These are phyloP conservation scores for Hansenula sp. DNA, from an alignment of 1,139 yeast species.

Conservation along the genomic window DNA sequence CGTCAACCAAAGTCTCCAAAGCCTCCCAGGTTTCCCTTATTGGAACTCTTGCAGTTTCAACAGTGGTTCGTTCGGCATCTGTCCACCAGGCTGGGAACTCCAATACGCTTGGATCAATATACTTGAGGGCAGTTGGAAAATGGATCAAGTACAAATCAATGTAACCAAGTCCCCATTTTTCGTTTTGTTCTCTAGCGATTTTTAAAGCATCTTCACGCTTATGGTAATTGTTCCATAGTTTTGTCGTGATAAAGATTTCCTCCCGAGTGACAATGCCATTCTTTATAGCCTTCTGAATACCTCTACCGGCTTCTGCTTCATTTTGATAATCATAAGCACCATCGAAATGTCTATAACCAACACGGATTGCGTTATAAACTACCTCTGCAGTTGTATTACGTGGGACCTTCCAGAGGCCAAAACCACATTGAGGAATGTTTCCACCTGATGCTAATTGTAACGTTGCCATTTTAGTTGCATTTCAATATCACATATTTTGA, in stretches of 20 bases:
- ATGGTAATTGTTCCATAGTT: constrained; percentile 73
- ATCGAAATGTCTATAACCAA: constrained; percentile 69
- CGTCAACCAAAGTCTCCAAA: constrained; percentile 53
- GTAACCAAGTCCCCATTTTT: constrained; percentile 47
- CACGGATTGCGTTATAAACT: constrained; percentile 59
- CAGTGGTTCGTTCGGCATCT: constrained; percentile 55
- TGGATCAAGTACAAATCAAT: constrained; percentile 70
- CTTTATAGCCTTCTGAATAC: constrained; percentile 54
- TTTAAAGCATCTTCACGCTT: constrained; percentile 29
- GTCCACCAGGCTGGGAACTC: constrained; percentile 68
- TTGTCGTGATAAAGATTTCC: constrained; percentile 70
- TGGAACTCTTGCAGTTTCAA: constrained; percentile 57
- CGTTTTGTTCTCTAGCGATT: constrained; percentile 26
- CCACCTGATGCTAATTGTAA: constrained; percentile 16
- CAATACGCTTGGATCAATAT: constrained; percentile 56
- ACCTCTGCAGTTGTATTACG: constrained; percentile 50
- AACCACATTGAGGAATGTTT: constrained; percentile 48
- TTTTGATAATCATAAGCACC: constrained; percentile 77
- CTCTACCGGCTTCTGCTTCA: constrained; percentile 68
- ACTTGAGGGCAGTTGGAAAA: constrained; percentile 71
- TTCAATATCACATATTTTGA: too few species aligned
- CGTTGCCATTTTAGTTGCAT: constrained; percentile 6
- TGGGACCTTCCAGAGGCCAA: constrained; percentile 66
- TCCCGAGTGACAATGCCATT: constrained; percentile 68
- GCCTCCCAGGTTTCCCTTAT: constrained; percentile 75